Percentiles rank a stretch among this genome's conserved stretches.
These are phyloP conservation scores for Obelidium mucronatum DNA, from an alignment of 192 early-diverging fungal genomes.

Conservation along the genomic window DNA sequence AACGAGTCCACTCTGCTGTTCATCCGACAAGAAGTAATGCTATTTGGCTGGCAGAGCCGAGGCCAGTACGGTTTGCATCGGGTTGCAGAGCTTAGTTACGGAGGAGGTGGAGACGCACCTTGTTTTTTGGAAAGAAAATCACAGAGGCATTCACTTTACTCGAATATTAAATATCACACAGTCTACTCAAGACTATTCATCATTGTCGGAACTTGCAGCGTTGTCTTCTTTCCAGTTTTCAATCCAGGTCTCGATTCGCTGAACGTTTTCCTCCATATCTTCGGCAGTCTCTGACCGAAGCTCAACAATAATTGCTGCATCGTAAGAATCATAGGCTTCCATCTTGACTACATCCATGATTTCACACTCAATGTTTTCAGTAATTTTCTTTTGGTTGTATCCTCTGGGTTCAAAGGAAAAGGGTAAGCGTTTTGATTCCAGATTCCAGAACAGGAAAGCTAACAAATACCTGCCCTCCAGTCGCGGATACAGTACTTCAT, in stretches of 20 bases:
- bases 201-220: neutral
- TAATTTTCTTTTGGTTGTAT: slow-evolving; percentile 73
- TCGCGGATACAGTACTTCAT: slow-evolving; percentile 78
- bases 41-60: no score
- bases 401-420: slow-evolving; percentile 80
- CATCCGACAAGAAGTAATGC: neutral
- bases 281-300: slow-evolving; percentile 80
- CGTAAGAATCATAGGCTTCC: slow-evolving; percentile 87
- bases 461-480: slow-evolving; percentile 73
- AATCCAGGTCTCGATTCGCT: slow-evolving; percentile 75
- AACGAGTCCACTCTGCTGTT: neutral
- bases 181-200: neutral
- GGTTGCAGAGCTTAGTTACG: no score
- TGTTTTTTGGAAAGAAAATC: neutral
- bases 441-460: neutral
- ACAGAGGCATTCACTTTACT: no score
- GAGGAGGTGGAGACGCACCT: neutral
- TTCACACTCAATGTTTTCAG: slow-evolving; percentile 95
- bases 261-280: slow-evolving; percentile 92
- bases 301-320: slow-evolving; percentile 79
- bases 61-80: no score
- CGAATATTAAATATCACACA: neutral
- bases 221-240: slow-evolving; percentile 31
- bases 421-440: neutral
- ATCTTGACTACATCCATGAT: slow-evolving; percentile 96